Evolutionary conservation across 108 stramenopile genomes (phyloP), one percentile per base, ranked within the genome.

Genomic region (Skeletonema tropicum): DNA sequence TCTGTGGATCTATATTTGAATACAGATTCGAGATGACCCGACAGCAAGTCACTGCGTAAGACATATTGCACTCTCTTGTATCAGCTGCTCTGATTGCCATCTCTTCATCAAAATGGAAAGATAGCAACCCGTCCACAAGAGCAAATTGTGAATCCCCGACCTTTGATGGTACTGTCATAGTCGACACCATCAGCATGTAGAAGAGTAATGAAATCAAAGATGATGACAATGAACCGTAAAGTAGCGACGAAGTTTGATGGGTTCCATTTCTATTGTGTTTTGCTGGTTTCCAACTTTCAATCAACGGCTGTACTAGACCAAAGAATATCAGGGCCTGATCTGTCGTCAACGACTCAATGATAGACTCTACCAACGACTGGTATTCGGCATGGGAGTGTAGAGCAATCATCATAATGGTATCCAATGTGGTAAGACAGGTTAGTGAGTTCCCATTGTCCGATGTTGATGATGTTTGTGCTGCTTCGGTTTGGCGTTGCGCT

Each of bases 151-250:
- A 57, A 46, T 64, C 35, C 10, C 46, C 67, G 25, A 26, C 29
- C 30, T 62, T 17, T 29, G 14, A 62, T 23, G 52, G 52, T 19
- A 33, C 36, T 12, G 74, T 61, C 12, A 74, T 59, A 6, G 80
- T 66, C 17, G 70, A 57, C 52, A 74, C 17, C 52, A 81, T 75
- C 48, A 81, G 60, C 55, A 75, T 38, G 14, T 81, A 81, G 61
- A 75, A 75, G 1, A 81, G 73, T n/a, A 81, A 61, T 33, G 80
- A 81, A 15, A 75, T 64, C 38, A 81, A 48, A 39, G 80, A 70
- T 21, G 80, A 74, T 35, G 70, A 68, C 33, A 81, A 62, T 13
- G n/a, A 42, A 10, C 74, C 74, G 55, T 81, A 81, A 1, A 81
- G 42, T 25, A 75, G 52, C 58, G 58, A 64, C 25, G 49, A 42